phyloP scores from a whole-genome alignment of 2,329 filamentous ascomycete genomes.

The Cordyceps tenuipes region DNA sequence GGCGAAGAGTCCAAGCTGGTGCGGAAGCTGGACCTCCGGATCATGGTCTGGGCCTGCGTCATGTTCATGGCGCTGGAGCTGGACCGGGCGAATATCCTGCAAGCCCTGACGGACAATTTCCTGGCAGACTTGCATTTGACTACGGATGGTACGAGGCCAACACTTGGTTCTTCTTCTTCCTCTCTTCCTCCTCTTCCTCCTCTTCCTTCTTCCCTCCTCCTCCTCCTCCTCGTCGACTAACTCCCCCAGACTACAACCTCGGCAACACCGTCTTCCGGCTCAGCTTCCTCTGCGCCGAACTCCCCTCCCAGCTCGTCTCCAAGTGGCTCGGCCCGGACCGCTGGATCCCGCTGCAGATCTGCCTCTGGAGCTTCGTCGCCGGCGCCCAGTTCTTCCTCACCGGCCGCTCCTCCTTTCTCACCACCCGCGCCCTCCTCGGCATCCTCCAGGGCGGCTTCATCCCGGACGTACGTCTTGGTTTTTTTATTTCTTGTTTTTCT shows the following conservation, averaged over 20 bases:
- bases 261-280: constrained; percentile 26
- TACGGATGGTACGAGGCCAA: constrained; percentile 27
- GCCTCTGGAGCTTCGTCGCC: constrained; percentile 46
- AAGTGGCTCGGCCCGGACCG: constrained; percentile 51
- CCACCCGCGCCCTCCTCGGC: constrained; percentile 30
- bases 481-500: not conserved
- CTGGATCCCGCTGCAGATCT: constrained; percentile 53
- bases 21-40: constrained; percentile 32
- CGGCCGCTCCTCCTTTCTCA: constrained; percentile 30
- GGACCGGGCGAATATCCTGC: constrained; percentile 37
- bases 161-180: not conserved
- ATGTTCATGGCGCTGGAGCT: constrained; percentile 37
- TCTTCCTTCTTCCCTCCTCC: not conserved
- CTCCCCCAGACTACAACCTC: constrained; percentile 23
- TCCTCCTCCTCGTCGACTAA: not conserved
- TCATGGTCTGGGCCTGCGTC: constrained; percentile 39
- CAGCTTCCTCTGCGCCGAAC: constrained; percentile 26
- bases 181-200: not conserved
- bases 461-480: constrained; percentile 26
- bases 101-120: constrained; percentile 42
- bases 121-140: constrained; percentile 33
- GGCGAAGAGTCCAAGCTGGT: constrained; percentile 29
- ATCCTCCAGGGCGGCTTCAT: constrained; percentile 40
- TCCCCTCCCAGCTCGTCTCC: constrained; percentile 52
- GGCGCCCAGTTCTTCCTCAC: constrained; percentile 36